A percentile compares a stretch with the other conserved stretches of the same genome.
These are phyloP conservation scores for Castanea crenata DNA, from an alignment of 306 rosid genomes.

Conservation along the genomic window DNA sequence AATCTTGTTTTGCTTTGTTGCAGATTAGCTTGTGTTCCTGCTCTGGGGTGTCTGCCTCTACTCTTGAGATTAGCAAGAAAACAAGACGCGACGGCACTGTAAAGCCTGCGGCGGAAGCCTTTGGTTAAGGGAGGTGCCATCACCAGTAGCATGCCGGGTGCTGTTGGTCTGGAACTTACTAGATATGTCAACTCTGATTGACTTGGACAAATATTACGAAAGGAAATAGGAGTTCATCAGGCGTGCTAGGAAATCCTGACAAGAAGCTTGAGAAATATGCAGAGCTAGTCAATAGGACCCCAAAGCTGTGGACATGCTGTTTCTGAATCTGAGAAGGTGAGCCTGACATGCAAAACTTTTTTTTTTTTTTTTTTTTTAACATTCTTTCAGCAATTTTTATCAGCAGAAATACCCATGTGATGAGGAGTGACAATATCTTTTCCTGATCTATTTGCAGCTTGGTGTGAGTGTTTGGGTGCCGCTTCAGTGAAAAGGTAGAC, in stretches of 20 bases:
- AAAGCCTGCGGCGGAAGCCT: slow-evolving; percentile 4
- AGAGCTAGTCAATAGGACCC: neutral
- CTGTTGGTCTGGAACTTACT: slow-evolving; percentile 2
- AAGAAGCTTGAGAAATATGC: neutral
- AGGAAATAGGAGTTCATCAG: slow-evolving; percentile 4
- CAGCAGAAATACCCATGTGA: neutral
- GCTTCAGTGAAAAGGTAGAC: slow-evolving; percentile 5
- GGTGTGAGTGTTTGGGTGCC: slow-evolving; percentile 8
- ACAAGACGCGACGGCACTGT: neutral
- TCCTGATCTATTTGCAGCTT: neutral
- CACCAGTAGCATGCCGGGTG: slow-evolving; percentile 2
- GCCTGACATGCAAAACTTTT: neutral
- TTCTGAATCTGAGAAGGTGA: slow-evolving; percentile 6
- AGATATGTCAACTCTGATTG: neutral
- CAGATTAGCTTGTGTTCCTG: slow-evolving; percentile 9
- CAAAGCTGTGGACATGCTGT: slow-evolving; percentile 2
- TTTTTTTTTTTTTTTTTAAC: neutral
- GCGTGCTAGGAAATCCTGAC: neutral
- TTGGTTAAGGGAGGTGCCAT: neutral
- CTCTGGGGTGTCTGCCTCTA: neutral
- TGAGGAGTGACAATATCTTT: neutral
- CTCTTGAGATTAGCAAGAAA: neutral
- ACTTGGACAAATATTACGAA: neutral
- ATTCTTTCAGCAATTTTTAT: neutral
- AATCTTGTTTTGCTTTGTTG: neutral